These are phyloP conservation scores for Malassezia equina DNA, from an alignment of 1,284 basidiomycete species.

Conservation along the genomic window DNA sequence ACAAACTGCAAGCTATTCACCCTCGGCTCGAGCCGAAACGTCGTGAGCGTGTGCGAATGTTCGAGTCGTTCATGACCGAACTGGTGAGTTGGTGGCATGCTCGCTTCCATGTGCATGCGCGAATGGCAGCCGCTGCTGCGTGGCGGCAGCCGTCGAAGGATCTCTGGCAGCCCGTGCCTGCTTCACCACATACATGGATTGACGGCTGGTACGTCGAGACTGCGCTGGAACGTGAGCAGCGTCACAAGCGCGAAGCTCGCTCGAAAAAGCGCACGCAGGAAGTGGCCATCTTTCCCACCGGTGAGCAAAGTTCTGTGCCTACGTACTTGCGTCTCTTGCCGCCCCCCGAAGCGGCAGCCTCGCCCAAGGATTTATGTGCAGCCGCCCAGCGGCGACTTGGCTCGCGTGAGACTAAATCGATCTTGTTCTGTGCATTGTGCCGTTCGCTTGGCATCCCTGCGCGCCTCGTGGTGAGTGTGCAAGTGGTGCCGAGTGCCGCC, in stretches of 20 bases:
- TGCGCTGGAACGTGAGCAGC: conserved; percentile 27
- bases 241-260: conserved; percentile 23
- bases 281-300: conserved; percentile 50
- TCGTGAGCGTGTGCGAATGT: conserved; percentile 43
- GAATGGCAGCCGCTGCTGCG: conserved; percentile 30
- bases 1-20: conserved; percentile 38
- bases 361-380: conserved; percentile 76
- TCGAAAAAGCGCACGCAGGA: conserved; percentile 26
- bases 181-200: conserved; percentile 25
- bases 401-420: conserved; percentile 74
- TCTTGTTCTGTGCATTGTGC: conserved; percentile 82
- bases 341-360: conserved; percentile 62
- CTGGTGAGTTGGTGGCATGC: conserved; percentile 41
- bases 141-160: conserved; percentile 40
- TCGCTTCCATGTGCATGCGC: conserved; percentile 32
- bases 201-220: conserved; percentile 45
- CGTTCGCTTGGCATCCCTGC: conserved; percentile 77
- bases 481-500: conserved; percentile 58
- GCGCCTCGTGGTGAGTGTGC: conserved; percentile 76
- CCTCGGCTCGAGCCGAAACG: conserved; percentile 37
- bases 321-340: conserved; percentile 48
- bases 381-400: conserved; percentile 70
- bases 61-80: conserved; percentile 40
- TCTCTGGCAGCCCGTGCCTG: conserved; percentile 26
- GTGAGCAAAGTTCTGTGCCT: conserved; percentile 23